Evolutionary conservation across 495 filamentous ascomycete genomes (phyloP).

Genomic region (Xylaria bambusicola): DNA sequence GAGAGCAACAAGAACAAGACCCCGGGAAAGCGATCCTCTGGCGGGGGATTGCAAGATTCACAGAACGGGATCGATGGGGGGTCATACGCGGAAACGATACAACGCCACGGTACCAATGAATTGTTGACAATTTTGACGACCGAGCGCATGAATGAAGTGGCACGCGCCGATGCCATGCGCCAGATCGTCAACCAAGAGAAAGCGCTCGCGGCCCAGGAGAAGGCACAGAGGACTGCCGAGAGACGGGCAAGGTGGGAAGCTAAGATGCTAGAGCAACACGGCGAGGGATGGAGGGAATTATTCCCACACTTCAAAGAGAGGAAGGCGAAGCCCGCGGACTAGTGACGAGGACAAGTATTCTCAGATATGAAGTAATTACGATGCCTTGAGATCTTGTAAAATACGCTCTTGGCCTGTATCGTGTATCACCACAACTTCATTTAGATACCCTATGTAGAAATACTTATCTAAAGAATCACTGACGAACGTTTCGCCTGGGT

Average conservation of each 20-base stretch:
- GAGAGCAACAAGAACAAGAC: neutral
- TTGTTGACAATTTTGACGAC: constrained; percentile 13
- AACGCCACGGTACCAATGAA: constrained; percentile 17
- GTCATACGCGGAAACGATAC: constrained; percentile 12
- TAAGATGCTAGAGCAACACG: constrained; percentile 17
- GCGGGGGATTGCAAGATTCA: constrained; percentile 15
- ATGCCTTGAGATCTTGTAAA: neutral
- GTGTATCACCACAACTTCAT: neutral
- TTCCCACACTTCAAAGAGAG: constrained; percentile 6
- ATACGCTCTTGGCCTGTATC: neutral
- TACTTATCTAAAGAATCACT: neutral
- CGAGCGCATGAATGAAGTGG: constrained; percentile 35
- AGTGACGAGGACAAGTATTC: neutral
- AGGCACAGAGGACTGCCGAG: constrained; percentile 20
- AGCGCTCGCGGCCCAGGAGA: constrained; percentile 45
- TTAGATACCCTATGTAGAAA: neutral
- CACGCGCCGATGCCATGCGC: constrained; percentile 49
- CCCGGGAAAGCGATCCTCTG: neutral
- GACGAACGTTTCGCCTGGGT: too few species aligned
- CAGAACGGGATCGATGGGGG: neutral
- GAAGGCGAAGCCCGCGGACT: neutral
- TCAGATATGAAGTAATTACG: neutral
- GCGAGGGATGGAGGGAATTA: constrained; percentile 20
- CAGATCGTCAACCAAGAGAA: constrained; percentile 50
- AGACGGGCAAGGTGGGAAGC: constrained; percentile 23